Evolutionary conservation across 495 filamentous ascomycete genomes (phyloP), one percentile per base, ranked within the genome.

Genomic region (Aspergillus egyptiacus): DNA sequence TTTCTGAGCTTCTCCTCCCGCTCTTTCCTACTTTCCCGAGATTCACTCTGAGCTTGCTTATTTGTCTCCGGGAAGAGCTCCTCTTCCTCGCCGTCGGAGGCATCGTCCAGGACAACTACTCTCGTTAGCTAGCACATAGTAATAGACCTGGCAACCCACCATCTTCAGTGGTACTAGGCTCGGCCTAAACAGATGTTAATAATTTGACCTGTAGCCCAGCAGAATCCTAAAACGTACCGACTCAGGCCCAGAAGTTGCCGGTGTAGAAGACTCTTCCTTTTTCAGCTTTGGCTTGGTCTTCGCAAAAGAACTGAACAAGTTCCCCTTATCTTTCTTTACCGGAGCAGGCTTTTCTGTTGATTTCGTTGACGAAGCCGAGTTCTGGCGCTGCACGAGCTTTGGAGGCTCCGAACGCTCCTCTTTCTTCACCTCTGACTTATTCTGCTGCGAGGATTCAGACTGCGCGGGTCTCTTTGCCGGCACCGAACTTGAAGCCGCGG

Each of bases 241-340:
- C 49, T 69, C 59, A 28, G 55, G 60, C 6, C 59, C 64, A 14
- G 66, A 62, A 54, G 62, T 56, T 27, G 68, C 63, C 5, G 70
- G 64, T 7, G 73, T 70, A 25, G 65, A 57, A 5, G 78, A 71
- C 1, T 67, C 60, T 47, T 78, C 69, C 50, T 74, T 72, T 57
- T 79, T 80, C n/a, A 73, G 58, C 51, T 79, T 83, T 0, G 86
- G 70, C 33, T 86, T 87, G 2, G 84, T 76, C 58, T 88, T 94
- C 6, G 88, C 85, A 62, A 95, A 95, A 1, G 89, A 85, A 56
- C 84, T 86, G 65, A 93, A 89, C 20, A 95, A 79, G 48, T 78
- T 81, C 13, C 79, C 76, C 57, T 74, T 69, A 57, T 83, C 79
- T 14, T 76, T 76, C 61, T 88, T 87, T 10, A 77, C 47, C 2